phyloP scores from a whole-genome alignment of 345 rosid genomes.

The Eucalyptus pumila region DNA sequence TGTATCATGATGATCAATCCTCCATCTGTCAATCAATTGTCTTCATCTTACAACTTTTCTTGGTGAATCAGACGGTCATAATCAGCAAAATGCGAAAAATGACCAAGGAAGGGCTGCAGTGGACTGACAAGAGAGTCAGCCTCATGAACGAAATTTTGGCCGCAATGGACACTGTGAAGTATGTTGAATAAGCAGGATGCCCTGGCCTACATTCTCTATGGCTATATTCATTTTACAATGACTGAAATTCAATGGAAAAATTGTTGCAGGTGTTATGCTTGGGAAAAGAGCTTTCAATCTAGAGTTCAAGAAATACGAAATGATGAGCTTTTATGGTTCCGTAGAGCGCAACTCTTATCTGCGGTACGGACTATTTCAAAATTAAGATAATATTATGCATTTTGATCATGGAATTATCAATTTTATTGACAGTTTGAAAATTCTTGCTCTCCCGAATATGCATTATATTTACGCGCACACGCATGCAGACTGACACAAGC shows the following conservation, averaged over 20 bases:
- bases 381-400: neutral
- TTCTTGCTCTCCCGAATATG: neutral
- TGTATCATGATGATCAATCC: neutral
- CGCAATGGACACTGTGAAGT: slow-evolving; percentile 96
- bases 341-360: slow-evolving; percentile 67
- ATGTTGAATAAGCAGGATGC: slow-evolving; percentile 11
- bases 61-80: slow-evolving; percentile 45
- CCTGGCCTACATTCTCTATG: neutral
- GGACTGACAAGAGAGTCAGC: slow-evolving; percentile 92
- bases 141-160: slow-evolving; percentile 87
- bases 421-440: neutral
- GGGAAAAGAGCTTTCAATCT: slow-evolving; percentile 90
- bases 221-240: neutral
- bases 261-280: slow-evolving; percentile 73
- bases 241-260: neutral
- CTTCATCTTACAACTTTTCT: neutral
- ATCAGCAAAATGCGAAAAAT: slow-evolving; percentile 83
- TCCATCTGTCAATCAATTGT: neutral
- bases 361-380: slow-evolving; percentile 37
- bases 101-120: slow-evolving; percentile 84
- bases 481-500: neutral
- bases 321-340: slow-evolving; percentile 88
- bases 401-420: neutral
- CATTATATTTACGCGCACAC: neutral
- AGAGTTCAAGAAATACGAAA: slow-evolving; percentile 54